These are phyloP conservation scores for Pseudogymnoascus sp. DNA, from an alignment of 2,329 filamentous ascomycete species.

Conservation along the genomic window DNA sequence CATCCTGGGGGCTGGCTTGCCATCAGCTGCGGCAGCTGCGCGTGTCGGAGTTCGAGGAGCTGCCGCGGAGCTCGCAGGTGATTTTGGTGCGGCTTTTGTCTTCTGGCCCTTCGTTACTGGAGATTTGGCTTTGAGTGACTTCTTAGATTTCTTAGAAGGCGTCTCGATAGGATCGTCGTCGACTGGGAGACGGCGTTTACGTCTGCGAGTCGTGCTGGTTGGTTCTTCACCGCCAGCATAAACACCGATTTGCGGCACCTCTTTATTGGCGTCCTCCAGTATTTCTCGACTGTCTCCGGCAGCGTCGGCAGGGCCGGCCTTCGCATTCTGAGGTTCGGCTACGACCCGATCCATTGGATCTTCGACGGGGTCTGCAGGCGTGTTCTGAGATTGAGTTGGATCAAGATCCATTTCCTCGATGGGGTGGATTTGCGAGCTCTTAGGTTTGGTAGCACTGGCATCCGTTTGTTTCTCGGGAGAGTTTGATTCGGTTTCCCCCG, in stretches of 20 bases:
- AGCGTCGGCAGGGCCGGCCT: background rate
- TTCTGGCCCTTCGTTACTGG: background rate
- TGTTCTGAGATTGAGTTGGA: background rate
- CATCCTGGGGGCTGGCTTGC: background rate
- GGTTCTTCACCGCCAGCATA: background rate
- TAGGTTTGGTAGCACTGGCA: background rate
- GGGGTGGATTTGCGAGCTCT: background rate
- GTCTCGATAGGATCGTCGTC: constrained; percentile 9
- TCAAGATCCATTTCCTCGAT: background rate
- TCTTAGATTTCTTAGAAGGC: background rate
- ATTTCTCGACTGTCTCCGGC: background rate
- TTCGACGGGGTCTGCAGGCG: background rate
- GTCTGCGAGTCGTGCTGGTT: constrained; percentile 12
- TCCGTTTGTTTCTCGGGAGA: background rate
- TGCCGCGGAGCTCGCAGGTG: background rate
- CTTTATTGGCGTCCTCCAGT: background rate
- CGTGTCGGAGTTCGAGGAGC: background rate
- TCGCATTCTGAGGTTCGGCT: background rate
- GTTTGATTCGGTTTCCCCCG: background rate
- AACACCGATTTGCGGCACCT: background rate
- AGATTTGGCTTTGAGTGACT: background rate
- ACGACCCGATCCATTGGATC: background rate
- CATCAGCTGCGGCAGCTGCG: background rate
- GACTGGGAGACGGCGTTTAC: constrained; percentile 19
- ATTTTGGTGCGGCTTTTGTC: background rate